Base-by-base conservation (phyloP, 2,329 filamentous ascomycete species). In the Colletotrichum viniferum region DNA sequence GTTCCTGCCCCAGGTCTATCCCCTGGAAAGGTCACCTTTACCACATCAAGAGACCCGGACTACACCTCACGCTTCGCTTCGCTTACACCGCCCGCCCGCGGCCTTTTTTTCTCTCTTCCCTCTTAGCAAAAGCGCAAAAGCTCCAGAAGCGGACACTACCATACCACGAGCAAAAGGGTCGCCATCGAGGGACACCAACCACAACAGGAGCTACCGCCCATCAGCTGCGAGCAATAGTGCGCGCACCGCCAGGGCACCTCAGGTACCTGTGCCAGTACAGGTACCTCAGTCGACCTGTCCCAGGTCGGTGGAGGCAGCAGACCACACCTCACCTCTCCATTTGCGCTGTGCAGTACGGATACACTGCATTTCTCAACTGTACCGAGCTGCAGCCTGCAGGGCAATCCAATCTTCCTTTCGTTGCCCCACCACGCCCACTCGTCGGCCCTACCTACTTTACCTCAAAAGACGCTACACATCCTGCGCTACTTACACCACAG, bases 381-480 rank as follows among this genome's bases (percentile, higher is more conserved):
- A 72, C 55, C 69, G 69, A 75, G 62, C 73, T 67, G 62, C 69
- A 75, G 73, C 55, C 73, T 72, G 69, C 69, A 75, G 73, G 62
- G 69, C 62, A 67, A 72, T 67, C 61, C 73, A 75, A 72, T 75
- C 69, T 75, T 56, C 72, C 28, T 69, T 67, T 48, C 62, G 30
- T 36, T 13, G 73, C 69, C 73, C 73, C 73, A 75, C 69, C 72
- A 62, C 55, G 68, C 72, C 72, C 72, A 74, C 30, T 34, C 69
- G 69, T 72, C 38, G 69, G 67, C 69, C 73, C 69, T 75, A 67
- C 48, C 52, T 61, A 75, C 73, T 69, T 64, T 38, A 69, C 70
- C 69, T 69, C 58, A 28, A 73, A 75, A 73, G 73, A 63, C 73
- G 73, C 73, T 76, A 76, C 73, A 76, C 73, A 76, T 65, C 48